These are phyloP conservation scores for Balakata baccata DNA, from an alignment of 345 rosid genomes.

Conservation along the genomic window DNA sequence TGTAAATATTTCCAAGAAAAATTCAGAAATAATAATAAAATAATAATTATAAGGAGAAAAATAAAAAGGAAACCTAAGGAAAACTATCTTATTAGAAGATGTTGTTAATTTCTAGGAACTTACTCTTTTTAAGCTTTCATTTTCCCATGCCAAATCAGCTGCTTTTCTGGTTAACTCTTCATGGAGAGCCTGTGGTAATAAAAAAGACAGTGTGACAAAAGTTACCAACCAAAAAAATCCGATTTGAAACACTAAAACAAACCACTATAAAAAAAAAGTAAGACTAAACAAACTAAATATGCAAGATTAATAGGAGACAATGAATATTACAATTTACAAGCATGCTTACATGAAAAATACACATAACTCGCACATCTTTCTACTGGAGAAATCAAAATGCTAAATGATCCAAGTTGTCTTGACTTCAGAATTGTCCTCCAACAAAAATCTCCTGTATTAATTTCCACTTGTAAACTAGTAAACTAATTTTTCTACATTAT, in stretches of 20 bases:
- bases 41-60: background rate
- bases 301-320: background rate
- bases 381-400: background rate
- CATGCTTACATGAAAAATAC: background rate
- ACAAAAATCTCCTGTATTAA: too few relatives aligned
- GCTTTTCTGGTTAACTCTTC: conserved; percentile 76
- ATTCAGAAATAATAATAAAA: background rate
- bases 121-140: conserved; percentile 67
- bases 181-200: conserved; percentile 56
- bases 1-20: background rate
- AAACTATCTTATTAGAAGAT: background rate
- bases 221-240: background rate
- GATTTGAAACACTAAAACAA: background rate
- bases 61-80: too few relatives aligned
- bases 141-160: conserved; percentile 62
- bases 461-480: too few relatives aligned
- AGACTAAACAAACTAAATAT: background rate
- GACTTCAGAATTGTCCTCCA: too few relatives aligned
- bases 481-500: too few relatives aligned
- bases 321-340: background rate
- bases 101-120: background rate
- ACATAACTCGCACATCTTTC: background rate
- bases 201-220: background rate
- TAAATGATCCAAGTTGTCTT: too few relatives aligned
- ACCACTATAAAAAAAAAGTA: background rate